Evolutionary conservation across 2,329 filamentous ascomycete genomes (phyloP), one percentile per base, ranked within the genome.

Genomic region (Fusarium proliferatum): DNA sequence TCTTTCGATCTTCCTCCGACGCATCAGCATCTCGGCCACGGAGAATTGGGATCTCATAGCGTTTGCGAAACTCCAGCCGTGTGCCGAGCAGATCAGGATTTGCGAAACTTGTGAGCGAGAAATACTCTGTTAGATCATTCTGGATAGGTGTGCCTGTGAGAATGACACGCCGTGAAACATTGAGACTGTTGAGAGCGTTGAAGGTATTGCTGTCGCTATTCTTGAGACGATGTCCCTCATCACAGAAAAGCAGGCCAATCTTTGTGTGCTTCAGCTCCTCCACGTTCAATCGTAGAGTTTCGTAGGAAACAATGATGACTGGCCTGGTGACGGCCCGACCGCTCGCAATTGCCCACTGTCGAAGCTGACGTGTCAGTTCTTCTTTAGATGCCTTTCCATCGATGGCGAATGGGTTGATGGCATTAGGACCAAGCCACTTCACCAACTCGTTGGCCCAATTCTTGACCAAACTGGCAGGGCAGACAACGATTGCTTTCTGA

Each of bases 81-180:
- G 94, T 96, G 21, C 96, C 96, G 4, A 99, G 90, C 42, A 98
- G 89, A 75, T 94, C 93, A 1, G 96, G 96, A 76, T 99, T 99
- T 34, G 96, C 96, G 79, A 99, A 99, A 81, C 96, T 97, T 67
- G 98, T 93, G 15, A 99, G 88, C 6, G 96, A 92, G 78, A 98
- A 99, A 82, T 99, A 99, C 80, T 99, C 96, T 0, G 96, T 97
- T n/a, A 99, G 84, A 80, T 99, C 96, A 78, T 99, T 99, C 79
- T 99, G 96, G 66, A 99, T 99, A 0, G 96, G 96, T 2, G 96
- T 99, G 67, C 96, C 96, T 0, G 96, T 98, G 21, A 99, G 86
- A 75, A 99, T 99, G 49, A 99, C 96, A 33, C 96, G 91, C 65
- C 95, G 90, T 46, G 93, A 93, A 34, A 99, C 96, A 78, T 98